Evolutionary conservation across 768 basidiomycete species (phyloP), one percentile per base, ranked within the genome.

Genomic region (Mycena chlorophos): DNA sequence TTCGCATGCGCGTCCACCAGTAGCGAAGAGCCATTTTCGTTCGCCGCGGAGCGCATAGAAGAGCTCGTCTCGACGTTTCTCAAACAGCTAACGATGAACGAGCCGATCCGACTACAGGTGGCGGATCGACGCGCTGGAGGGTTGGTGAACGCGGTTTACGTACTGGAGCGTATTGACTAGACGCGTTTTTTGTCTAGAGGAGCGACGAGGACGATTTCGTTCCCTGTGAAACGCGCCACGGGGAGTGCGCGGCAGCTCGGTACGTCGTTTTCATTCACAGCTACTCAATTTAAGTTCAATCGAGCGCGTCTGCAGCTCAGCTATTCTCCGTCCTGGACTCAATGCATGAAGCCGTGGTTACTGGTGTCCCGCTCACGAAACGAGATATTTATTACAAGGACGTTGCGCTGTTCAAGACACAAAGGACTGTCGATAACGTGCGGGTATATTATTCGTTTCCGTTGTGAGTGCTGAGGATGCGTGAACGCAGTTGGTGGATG

Each of bases 361-460:
- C 75, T 19, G 76, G 73, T 16, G 68, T 84, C 13, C 81, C 89
- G 1, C 68, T 76, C 6, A 89, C 88, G 14, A 89, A 90, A 72
- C 73, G 87, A 14, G 94, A 96, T 69, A 80, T 96, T 16, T 98
- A 82, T 71, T 98, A 98, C 72, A 85, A 84, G 60, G 91, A 96
- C 55, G 88, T 93, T 1, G 60, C 69, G 0, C 72, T 97, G 4
- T 98, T 96, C 72, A 84, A 78, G 57, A 81, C 75, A 5, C 95
- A 98, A 68, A 70, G 73, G n/a, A 78, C 80, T 0, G 93, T 96
- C 1, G 91, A 98, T 69, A 77, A 77, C 57, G 94, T 91, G 60
- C 48, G 75, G 63, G 23, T n/a, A n/a, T n/a, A n/a, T n/a, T n/a
- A n/a, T n/a, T n/a, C n/a, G n/a, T n/a, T n/a, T n/a, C n/a, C 16